Evolutionary conservation across 805 yeast species (phyloP).

Genomic region (Lipomyces starkeyi): DNA sequence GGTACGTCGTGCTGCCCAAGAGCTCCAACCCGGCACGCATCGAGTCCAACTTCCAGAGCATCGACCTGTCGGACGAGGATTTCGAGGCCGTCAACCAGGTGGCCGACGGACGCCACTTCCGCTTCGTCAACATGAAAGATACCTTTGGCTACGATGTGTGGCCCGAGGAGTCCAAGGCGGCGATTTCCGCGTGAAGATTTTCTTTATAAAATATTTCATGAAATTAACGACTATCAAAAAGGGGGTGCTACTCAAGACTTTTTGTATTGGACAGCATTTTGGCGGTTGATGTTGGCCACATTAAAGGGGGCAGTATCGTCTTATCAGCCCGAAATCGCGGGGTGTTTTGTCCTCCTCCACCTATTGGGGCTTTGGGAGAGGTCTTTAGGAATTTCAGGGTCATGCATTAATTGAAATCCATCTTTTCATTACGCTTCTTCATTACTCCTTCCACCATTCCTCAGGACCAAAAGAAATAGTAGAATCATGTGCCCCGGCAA

Average conservation of each 20-base stretch:
- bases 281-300: conserved; percentile 6
- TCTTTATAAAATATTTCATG: conserved; percentile 7
- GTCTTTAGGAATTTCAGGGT: conserved; percentile 8
- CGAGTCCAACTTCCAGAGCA: conserved; percentile 48
- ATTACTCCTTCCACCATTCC: conserved; percentile 7
- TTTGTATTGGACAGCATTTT: conserved; percentile 3
- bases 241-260: conserved; percentile 7
- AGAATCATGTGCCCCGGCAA: conserved; percentile 10
- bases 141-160: conserved; percentile 16
- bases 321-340: conserved; percentile 9
- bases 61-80: conserved; percentile 53
- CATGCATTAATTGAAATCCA: conserved; percentile 5
- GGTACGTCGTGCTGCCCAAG: conserved; percentile 38
- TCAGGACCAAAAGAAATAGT: conserved; percentile 9
- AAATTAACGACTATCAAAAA: conserved; percentile 3
- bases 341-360: conserved; percentile 7
- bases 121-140: conserved; percentile 15
- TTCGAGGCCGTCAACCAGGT: conserved; percentile 40
- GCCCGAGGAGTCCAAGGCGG: conserved; percentile 12
- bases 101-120: conserved; percentile 11
- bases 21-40: conserved; percentile 72
- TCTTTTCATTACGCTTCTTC: conserved; percentile 10
- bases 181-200: conserved; percentile 8
- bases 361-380: conserved; percentile 6
- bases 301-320: conserved; percentile 4